Percentiles rank a stretch among this genome's conserved stretches.
These are phyloP conservation scores for Russula sp. DNA, from an alignment of 768 basidiomycete species.

Conservation along the genomic window DNA sequence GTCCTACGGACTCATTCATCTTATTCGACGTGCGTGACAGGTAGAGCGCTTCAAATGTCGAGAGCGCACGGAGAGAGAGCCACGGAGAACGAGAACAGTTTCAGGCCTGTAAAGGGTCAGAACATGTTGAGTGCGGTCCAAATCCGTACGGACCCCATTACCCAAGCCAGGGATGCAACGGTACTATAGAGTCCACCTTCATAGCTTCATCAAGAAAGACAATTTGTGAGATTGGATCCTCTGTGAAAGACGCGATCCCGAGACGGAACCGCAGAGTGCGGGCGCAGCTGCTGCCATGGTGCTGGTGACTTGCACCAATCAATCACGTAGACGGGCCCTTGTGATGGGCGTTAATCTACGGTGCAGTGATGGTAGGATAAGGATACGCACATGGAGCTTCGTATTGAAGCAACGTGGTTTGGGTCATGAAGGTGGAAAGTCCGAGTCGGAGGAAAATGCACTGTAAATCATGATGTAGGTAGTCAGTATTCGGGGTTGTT, in stretches of 20 bases:
- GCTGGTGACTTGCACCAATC: constrained; percentile 85
- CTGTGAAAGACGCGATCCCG: constrained; percentile 78
- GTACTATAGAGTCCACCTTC: constrained; percentile 49
- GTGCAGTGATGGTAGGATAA: not conserved
- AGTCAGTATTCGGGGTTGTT: too few species aligned
- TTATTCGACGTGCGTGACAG: constrained; percentile 76
- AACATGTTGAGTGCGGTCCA: not conserved
- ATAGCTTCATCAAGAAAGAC: constrained; percentile 90
- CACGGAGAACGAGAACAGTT: constrained; percentile 58
- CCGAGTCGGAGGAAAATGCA: not conserved
- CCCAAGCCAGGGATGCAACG: not conserved
- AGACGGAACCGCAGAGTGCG: constrained; percentile 74
- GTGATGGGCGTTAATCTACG: constrained; percentile 12
- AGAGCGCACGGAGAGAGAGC: constrained; percentile 61
- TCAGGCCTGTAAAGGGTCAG: constrained; percentile 60
- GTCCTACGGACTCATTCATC: constrained; percentile 75
- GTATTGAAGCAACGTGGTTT: constrained; percentile 70
- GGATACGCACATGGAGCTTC: constrained; percentile 72
- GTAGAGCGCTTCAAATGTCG: constrained; percentile 83
- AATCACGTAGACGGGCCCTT: constrained; percentile 81
- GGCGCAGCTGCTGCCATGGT: constrained; percentile 65
- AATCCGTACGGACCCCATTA: constrained; percentile 42
- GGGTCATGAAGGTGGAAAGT: constrained; percentile 43
- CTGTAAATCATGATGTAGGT: not conserved
- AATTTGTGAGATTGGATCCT: constrained; percentile 66